These are phyloP conservation scores for Medicago truncatula DNA, from an alignment of 306 rosid genomes.

Conservation along the genomic window MtrunA17r5.0-ANR NC_053042.1:51716501-51717000, in stretches of 20 bases:
- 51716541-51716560: slow-evolving; percentile 69
- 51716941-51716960: slow-evolving; percentile 70
- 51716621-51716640: slow-evolving; percentile 68
- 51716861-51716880: neutral
- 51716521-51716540: slow-evolving; percentile 71
- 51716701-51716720: slow-evolving; percentile 84
- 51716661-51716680: slow-evolving; percentile 58
- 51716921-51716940: slow-evolving; percentile 95
- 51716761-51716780: slow-evolving; percentile 77
- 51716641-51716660: slow-evolving; percentile 55
- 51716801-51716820: slow-evolving; percentile 63
- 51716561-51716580: slow-evolving; percentile 34
- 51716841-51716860: slow-evolving; percentile 4
- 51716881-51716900: neutral
- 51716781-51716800: slow-evolving; percentile 82
- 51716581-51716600: slow-evolving; percentile 3
- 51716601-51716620: neutral
- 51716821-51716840: neutral
- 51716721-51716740: slow-evolving; percentile 79
- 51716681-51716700: slow-evolving; percentile 68
- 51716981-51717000: slow-evolving; percentile 82
- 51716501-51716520: slow-evolving; percentile 84
- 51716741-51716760: slow-evolving; percentile 74
- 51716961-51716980: slow-evolving; percentile 73
- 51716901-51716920: slow-evolving; percentile 6